These are phyloP conservation scores for Funneliformis caledonium DNA, from an alignment of 371 early-diverging fungal genomes.

Conservation along the genomic window DNA sequence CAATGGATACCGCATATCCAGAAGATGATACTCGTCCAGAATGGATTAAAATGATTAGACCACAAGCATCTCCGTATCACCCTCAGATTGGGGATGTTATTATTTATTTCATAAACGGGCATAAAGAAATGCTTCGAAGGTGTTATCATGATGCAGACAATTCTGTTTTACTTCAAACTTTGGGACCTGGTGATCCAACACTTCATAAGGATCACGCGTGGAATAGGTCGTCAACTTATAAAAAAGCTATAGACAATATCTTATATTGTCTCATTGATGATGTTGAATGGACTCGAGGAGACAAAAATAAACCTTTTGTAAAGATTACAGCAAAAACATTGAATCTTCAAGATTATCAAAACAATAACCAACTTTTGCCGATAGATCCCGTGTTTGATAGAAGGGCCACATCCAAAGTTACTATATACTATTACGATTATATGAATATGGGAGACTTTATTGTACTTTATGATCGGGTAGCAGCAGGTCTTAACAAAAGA, in stretches of 20 bases:
- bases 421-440: neutral
- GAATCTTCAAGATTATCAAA: neutral
- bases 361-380: neutral
- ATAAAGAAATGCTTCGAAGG: neutral
- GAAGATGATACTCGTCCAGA: constrained; percentile 21
- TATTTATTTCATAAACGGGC: neutral
- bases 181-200: neutral
- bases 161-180: neutral
- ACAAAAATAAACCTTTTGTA: neutral
- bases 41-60: constrained; percentile 5
- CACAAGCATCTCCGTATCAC: neutral
- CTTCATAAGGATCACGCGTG: neutral
- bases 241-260: neutral
- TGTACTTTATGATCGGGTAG: constrained; percentile 1
- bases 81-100: constrained; percentile 17
- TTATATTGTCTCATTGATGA: constrained; percentile 9
- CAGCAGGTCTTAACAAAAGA: neutral
- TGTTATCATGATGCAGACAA: neutral
- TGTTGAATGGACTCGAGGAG: neutral
- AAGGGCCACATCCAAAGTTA: neutral
- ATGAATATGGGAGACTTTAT: neutral
- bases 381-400: neutral
- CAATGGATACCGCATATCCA: neutral
- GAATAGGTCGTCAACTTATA: neutral
- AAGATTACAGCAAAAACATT: neutral